Conservation (phyloP, 2,329 filamentous ascomycete genomes). For the Aspergillus quadricinctus region DNA sequence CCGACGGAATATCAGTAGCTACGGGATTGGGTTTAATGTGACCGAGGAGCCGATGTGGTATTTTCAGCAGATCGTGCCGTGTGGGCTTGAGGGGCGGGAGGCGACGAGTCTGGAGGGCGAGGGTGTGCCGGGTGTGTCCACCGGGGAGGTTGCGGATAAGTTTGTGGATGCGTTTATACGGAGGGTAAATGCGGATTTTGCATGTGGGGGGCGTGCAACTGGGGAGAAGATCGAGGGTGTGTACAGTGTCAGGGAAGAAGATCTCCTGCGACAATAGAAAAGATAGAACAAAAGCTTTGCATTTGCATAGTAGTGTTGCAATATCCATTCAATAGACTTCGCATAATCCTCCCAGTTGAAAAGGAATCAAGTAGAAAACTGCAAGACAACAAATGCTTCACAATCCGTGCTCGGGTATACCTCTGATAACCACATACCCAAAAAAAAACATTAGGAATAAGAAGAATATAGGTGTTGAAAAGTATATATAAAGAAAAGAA, state of each 20-base stretch:
- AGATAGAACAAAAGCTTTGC: not conserved
- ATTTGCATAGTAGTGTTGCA: not conserved
- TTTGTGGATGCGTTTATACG: slow-evolving; percentile 39
- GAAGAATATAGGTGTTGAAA: slow-evolving; percentile 8
- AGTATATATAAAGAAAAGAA: slow-evolving; percentile 20
- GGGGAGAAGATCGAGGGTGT: slow-evolving; percentile 38
- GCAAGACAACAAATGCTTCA: not conserved
- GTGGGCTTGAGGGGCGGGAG: slow-evolving; percentile 74
- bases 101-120: slow-evolving; percentile 69
- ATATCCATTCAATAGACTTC: not conserved
- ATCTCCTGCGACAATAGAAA: slow-evolving; percentile 14
- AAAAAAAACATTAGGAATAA: slow-evolving; percentile 12
- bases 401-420: slow-evolving; percentile 1
- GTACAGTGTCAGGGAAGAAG: slow-evolving; percentile 34
- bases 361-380: not conserved
- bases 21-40: slow-evolving; percentile 69
- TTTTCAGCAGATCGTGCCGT: slow-evolving; percentile 73
- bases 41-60: slow-evolving; percentile 60
- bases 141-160: slow-evolving; percentile 37
- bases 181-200: slow-evolving; percentile 33
- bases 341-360: not conserved
- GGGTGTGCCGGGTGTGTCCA: slow-evolving; percentile 24
- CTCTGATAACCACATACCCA: slow-evolving; percentile 1
- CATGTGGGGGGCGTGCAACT: slow-evolving; percentile 22
- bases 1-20: slow-evolving; percentile 73